Evolutionary conservation across 768 basidiomycete genomes (phyloP).

Genomic region (Trametes cingulata): DNA sequence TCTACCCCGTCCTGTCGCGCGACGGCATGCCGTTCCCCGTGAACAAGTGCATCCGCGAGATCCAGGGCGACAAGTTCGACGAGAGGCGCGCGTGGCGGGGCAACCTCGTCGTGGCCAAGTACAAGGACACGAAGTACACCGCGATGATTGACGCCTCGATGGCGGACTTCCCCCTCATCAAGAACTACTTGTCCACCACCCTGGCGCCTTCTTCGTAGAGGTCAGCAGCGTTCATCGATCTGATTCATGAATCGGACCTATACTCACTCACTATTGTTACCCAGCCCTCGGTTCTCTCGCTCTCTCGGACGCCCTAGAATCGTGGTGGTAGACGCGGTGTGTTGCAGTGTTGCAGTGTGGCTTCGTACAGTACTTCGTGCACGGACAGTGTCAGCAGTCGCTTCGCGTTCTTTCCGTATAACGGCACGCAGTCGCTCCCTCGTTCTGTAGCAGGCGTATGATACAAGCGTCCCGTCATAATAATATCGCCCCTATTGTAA

Average conservation of each 20-base stretch:
- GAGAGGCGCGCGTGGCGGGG: conserved; percentile 77
- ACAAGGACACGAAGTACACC: conserved; percentile 44
- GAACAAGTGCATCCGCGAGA: conserved; percentile 74
- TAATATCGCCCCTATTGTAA: conserved; percentile 18
- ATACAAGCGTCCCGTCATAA: conserved; percentile 9
- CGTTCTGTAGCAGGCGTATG: conserved; percentile 14
- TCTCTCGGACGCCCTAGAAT: not conserved
- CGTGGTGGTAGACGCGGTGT: not conserved
- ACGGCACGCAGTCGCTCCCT: conserved; percentile 11
- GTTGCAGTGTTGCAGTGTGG: not conserved
- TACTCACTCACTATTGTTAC: conserved; percentile 14
- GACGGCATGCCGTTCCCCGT: conserved; percentile 82
- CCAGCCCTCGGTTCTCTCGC: not conserved
- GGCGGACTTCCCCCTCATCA: conserved; percentile 80
- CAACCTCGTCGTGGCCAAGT: conserved; percentile 79
- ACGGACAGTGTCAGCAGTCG: not conserved
- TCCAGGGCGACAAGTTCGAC: conserved; percentile 62
- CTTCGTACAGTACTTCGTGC: not conserved
- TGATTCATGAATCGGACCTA: conserved; percentile 9
- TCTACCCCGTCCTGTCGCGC: conserved; percentile 73
- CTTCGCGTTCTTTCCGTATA: not conserved
- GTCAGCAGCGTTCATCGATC: conserved; percentile 16
- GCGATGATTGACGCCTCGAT: conserved; percentile 74
- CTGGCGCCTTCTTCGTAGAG: conserved; percentile 47
- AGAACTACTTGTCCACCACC: conserved; percentile 76